A percentile compares a stretch with the other conserved stretches of the same genome.
Conservation (phyloP, 2,329 filamentous ascomycete species). For the Trichoderma arundinaceum region DNA sequence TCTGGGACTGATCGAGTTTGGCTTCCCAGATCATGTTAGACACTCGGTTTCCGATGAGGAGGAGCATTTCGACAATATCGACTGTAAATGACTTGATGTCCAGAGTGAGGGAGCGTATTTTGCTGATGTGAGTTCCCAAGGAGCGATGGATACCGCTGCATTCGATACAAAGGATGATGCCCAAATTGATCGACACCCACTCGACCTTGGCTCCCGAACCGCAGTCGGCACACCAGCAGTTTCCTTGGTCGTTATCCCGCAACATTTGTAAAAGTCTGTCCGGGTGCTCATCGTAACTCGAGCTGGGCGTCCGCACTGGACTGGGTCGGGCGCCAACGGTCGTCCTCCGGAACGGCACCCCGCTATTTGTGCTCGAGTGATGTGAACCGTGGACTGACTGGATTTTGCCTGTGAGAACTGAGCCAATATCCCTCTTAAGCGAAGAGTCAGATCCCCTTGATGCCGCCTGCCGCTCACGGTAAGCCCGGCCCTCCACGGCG, state of each 20-base stretch:
- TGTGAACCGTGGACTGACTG: constrained; percentile 68
- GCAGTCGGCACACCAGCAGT: constrained; percentile 93
- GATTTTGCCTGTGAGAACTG: constrained; percentile 90
- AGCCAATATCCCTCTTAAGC: constrained; percentile 84
- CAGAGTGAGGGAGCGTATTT: constrained; percentile 91
- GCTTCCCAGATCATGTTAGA: constrained; percentile 98
- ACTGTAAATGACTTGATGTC: constrained; percentile 96
- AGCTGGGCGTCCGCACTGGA: constrained; percentile 71
- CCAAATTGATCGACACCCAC: constrained; percentile 98
- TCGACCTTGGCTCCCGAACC: constrained; percentile 91
- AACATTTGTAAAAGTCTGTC: constrained; percentile 86
- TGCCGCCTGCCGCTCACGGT: constrained; percentile 57
- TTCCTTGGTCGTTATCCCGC: constrained; percentile 88
- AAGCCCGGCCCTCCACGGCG: constrained; percentile 82
- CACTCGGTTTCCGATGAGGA: constrained; percentile 90
- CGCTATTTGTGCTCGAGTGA: constrained; percentile 51
- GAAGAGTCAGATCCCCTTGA: constrained; percentile 56
- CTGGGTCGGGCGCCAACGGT: constrained; percentile 88
- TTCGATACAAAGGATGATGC: constrained; percentile 95
- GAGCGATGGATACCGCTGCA: constrained; percentile 97
- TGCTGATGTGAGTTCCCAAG: constrained; percentile 95
- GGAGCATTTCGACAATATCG: constrained; percentile 92
- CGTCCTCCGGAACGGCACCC: constrained; percentile 78
- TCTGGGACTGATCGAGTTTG: constrained; percentile 72
- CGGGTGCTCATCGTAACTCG: constrained; percentile 78